Base-by-base conservation (phyloP, 108 stramenopile genomes). In the Bacterosira constricta region DNA sequence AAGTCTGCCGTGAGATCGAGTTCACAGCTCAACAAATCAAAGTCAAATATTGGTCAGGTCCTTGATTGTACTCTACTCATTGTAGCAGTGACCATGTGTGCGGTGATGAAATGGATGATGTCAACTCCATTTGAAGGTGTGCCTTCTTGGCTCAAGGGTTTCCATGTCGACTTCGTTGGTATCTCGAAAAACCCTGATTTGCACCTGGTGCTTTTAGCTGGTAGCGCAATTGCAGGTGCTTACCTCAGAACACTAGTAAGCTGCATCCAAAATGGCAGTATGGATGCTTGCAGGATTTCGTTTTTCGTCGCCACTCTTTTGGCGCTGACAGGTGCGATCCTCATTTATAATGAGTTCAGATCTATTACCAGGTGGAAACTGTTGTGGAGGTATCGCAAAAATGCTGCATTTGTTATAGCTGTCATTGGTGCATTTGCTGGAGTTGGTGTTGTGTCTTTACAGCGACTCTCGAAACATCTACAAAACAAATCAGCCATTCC, bases 351-450 rank as follows among this genome's bases (percentile, higher is more conserved):
- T 62, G 30, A 47, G 17, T 6, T 61, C 20, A n/a, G 27, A 53
- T 12, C 17, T 36, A 9, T 27, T 29, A 25, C 37, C 49, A 59
- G 51, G 36, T 71, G 71, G 71, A 52, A 36, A 8, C 51, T 62
- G 13, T 8, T 71, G n/a, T 29, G 26, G 51, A 34, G 41, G 30
- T 71, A 60, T 30, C 49, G 35, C 36, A 71, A 71, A 54, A 62
- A 62, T 62, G 59, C 71, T 1, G 71, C 71, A 1, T 41, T 49
- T 15, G 1, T 59, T 17, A 50, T 62, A 15, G 38, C 42, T 0
- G 4, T 50, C 17, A 13, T 62, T 0, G 71, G 71, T 6, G 23
- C 47, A 61, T 34, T 71, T 25, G 30, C 25, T 27, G 55, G 60
- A 0, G 15, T 30, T 15, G 30, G 32, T 8, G 4, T 71, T 0